Base-by-base conservation (phyloP, 495 filamentous ascomycete species). In the Aspergillus cavernicola region DNA sequence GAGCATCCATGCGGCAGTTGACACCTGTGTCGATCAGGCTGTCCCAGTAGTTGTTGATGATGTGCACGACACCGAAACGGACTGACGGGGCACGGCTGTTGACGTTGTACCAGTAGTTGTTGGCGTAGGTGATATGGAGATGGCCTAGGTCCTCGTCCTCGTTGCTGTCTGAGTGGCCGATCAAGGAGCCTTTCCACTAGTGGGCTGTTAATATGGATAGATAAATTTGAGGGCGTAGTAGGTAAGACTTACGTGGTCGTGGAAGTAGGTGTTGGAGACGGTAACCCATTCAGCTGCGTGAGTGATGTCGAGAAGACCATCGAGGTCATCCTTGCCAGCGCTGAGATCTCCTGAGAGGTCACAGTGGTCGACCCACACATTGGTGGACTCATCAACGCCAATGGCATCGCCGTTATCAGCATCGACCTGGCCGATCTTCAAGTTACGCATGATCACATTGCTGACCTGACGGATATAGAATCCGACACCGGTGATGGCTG, bases 41-140 rank as follows among this genome's bases (percentile, higher is more conserved):
- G 26, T 52, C 49, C 49, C 49, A 52, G 37, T 42, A 52, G 49
- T 52, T 52, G 49, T 52, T 52, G 49, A 52, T 33, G 18, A 52
- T 42, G 38, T 52, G 49, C 18, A 52, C 49, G 2, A 37, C 42
- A 1, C 18, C 49, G 49, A 52, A 52, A n/a, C 49, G 49, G 35
- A 52, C 26, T n/a, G 26, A 24, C 4, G 49, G 49, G 13, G 37
- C 28, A 5, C 49, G 49, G 38, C 49, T 52, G 49, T 33, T 32
- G 37, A 52, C 24, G 23, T 52, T 52, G 49, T 42, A 42, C 37
- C 36, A 52, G 49, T 52, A 32, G 37, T 52, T 52, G 28, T 52
- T 52, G 37, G 49, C 49, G 28, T 52, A 52, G 37, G 49, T 52
- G 15, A 52, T 15, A 24, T 52, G 49, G 22, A 52, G 49, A 16